A percentile compares a stretch with the other conserved stretches of the same genome.
These are phyloP conservation scores for Chlamydomonas reinhardtii DNA, from an alignment of 163 green algal species.

Conservation along the genomic window DNA sequence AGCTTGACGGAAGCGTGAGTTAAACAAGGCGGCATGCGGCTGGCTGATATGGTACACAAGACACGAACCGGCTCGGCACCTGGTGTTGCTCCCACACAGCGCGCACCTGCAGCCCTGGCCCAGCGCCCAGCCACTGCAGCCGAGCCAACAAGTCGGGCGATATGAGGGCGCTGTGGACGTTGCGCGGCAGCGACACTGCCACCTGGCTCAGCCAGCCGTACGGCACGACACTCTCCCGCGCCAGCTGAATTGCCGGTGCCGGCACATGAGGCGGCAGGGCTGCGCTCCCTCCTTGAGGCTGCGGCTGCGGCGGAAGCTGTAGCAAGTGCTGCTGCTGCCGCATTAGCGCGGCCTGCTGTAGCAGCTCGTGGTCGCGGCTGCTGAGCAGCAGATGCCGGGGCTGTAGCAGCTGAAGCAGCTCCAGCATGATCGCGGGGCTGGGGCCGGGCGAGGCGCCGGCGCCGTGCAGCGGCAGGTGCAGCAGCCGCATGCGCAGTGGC, in stretches of 20 bases:
- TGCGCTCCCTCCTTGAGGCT: background rate
- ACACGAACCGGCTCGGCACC: too few species aligned
- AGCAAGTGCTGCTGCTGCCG: too few species aligned
- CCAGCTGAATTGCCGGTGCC: background rate
- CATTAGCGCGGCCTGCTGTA: constrained; percentile 5
- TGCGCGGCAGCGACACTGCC: constrained; percentile 24
- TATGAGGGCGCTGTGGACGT: background rate
- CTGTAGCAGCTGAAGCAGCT: constrained; percentile 3
- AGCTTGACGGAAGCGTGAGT: too few species aligned
- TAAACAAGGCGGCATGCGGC: too few species aligned
- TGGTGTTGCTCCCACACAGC: background rate
- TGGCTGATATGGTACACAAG: too few species aligned
- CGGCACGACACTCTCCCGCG: constrained; percentile 29
- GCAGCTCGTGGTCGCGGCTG: constrained; percentile 4
- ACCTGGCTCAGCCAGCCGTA: constrained; percentile 37
- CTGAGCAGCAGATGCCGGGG: constrained; percentile 30
- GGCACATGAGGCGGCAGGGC: too few species aligned
- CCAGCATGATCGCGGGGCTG: background rate
- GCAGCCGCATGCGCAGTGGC: constrained; percentile 1
- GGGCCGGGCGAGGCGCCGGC: background rate
- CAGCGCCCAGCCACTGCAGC: constrained; percentile 28
- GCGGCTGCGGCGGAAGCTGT: background rate
- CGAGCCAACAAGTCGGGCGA: constrained; percentile 10
- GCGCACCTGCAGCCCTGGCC: constrained; percentile 27
- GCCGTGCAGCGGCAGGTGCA: constrained; percentile 2